Evolutionary conservation across 495 filamentous ascomycete genomes (phyloP), one percentile per base, ranked within the genome.

Genomic region (Apodospora peruviana): DNA sequence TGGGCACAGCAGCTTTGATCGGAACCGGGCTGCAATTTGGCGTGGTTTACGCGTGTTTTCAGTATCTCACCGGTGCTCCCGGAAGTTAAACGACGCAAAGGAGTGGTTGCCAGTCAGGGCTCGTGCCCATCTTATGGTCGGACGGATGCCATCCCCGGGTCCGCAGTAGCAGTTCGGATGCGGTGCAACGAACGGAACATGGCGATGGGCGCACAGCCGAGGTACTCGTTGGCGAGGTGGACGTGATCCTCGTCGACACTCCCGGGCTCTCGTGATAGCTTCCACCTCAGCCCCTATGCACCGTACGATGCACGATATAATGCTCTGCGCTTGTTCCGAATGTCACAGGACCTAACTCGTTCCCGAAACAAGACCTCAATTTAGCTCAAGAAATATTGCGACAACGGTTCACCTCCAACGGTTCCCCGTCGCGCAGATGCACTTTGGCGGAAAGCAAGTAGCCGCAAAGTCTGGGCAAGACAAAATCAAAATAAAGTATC

Each of bases 101-200:
- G 9, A 21, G 32, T 23, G 29, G 29, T 38, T 17, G 18, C 18
- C 20, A 38, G 34, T 37, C 29, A 20, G 23, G 14, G 7, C 40
- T 48, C 45, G 45, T 49, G 43, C 50, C 38, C 37, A 37, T 24
- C 24, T 25, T 43, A 29, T 22, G 24, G 34, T 55, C 41, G 52
- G 42, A 45, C 52, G 42, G 47, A 27, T 34, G 10, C 19, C 27
- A 40, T 10, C 27, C 24, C 34, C 32, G 36, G 39, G 14, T 40
- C 41, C 21, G 46, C 42, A 47, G 42, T 35, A 27, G 8, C 7
- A 14, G 5, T 42, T 35, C 21, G 17, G 38, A 55, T 47, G 53
- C 32, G 29, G 53, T 51, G 53, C 23, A 40, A 55, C 43, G n/a
- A 39, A 40, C 47, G 53, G 53, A 55, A 51, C 37, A 55, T 42